These are phyloP conservation scores for Taphrina wiesneri DNA, from an alignment of 1,139 yeast genomes.

Conservation along the genomic window DNA sequence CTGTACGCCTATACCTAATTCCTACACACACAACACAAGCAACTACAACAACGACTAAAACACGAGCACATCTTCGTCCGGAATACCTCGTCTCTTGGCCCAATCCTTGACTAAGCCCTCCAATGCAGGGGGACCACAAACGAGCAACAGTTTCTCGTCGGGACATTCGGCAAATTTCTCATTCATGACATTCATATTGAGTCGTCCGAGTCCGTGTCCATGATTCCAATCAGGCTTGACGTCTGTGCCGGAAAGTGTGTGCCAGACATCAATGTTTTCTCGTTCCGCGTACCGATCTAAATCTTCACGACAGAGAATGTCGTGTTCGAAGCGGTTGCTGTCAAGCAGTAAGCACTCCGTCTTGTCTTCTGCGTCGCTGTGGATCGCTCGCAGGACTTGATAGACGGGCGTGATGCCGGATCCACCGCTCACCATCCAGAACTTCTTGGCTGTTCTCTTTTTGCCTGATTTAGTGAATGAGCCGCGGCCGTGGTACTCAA, in stretches of 20 bases:
- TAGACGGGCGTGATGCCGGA: conserved; percentile 70
- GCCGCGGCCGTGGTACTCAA: conserved; percentile 84
- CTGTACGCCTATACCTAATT: too few relatives aligned
- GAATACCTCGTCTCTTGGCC: conserved; percentile 20
- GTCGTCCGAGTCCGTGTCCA: conserved; percentile 36
- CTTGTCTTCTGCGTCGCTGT: conserved; percentile 73
- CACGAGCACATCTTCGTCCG: conserved; percentile 25
- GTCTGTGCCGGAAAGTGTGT: conserved; percentile 36
- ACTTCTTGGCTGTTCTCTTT: conserved; percentile 60
- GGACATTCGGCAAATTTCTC: conserved; percentile 13
- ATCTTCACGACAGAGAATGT: conserved; percentile 74
- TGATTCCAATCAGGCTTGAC: conserved; percentile 27
- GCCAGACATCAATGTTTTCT: conserved; percentile 41
- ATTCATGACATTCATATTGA: conserved; percentile 35
- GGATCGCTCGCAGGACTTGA: conserved; percentile 72
- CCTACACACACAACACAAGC: background rate
- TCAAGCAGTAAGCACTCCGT: conserved; percentile 77
- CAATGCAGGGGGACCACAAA: conserved; percentile 32
- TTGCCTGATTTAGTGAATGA: conserved; percentile 35
- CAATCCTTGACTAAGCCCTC: conserved; percentile 23
- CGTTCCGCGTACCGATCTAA: conserved; percentile 66
- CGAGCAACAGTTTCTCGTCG: conserved; percentile 8
- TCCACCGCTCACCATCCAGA: conserved; percentile 83
- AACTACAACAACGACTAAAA: background rate
- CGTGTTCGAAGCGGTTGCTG: conserved; percentile 74